Conservation (phyloP, 2,329 filamentous ascomycete genomes). For the Fusarium aywerte region DNA sequence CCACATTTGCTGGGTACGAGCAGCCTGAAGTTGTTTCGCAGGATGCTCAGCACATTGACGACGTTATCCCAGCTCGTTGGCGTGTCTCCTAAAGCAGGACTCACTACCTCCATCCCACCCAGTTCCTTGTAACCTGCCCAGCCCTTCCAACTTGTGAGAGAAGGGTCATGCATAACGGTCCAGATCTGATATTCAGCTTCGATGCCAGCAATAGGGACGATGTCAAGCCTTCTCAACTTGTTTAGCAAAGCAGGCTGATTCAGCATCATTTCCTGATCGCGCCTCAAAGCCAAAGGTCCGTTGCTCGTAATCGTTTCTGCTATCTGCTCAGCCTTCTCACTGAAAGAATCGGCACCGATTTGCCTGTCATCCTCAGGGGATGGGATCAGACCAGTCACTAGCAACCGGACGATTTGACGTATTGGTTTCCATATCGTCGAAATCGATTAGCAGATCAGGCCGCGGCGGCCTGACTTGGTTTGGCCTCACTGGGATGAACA, state of each 20-base stretch:
- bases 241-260: background rate
- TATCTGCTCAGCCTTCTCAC: background rate
- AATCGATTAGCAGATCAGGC: background rate
- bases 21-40: conserved; percentile 28
- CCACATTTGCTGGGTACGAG: conserved; percentile 13
- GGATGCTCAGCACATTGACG: conserved; percentile 24
- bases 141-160: background rate
- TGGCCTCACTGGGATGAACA: conserved; percentile 14
- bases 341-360: background rate
- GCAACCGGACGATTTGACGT: background rate
- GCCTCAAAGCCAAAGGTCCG: background rate
- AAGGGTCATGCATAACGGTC: conserved; percentile 15
- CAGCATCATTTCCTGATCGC: background rate
- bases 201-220: background rate
- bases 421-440: background rate
- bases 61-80: conserved; percentile 29
- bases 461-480: background rate
- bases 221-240: conserved; percentile 3
- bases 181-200: conserved; percentile 23
- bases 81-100: conserved; percentile 23
- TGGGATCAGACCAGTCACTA: background rate
- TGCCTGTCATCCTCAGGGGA: conserved; percentile 19
- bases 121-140: conserved; percentile 26
- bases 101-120: conserved; percentile 24
- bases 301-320: background rate